Evolutionary conservation across 129 eudicot genomes (phyloP).

Genomic region (Arctium lappa): DNA sequence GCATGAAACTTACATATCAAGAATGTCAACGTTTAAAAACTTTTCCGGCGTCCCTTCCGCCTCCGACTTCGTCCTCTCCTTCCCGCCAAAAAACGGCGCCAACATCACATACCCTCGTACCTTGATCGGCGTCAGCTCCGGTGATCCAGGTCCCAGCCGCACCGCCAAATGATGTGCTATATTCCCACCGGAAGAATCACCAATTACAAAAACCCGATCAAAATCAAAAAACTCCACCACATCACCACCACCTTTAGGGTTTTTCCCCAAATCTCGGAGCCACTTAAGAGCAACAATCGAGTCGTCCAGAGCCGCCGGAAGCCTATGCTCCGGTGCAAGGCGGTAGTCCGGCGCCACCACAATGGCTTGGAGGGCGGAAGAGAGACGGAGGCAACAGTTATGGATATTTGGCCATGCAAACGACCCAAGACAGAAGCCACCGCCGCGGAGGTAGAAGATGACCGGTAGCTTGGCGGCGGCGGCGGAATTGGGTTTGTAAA

Average conservation of each 20-base stretch:
- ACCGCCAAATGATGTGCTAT: conserved; percentile 81
- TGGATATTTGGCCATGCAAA: conserved; percentile 73
- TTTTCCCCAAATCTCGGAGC: conserved; percentile 36
- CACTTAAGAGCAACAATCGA: conserved; percentile 45
- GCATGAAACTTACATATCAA: conserved; percentile 58
- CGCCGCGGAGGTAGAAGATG: conserved; percentile 68
- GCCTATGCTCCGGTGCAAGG: conserved; percentile 82
- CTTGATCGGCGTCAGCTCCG: conserved; percentile 49
- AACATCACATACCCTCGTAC: conserved; percentile 72
- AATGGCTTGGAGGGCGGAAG: conserved; percentile 49
- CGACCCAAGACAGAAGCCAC: conserved; percentile 81
- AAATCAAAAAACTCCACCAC: conserved; percentile 56
- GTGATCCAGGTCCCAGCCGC: conserved; percentile 53
- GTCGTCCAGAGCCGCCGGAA: conserved; percentile 81
- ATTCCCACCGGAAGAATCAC: conserved; percentile 95
- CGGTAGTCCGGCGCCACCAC: conserved; percentile 87
- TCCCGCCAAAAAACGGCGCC: conserved; percentile 92
- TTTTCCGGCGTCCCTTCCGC: conserved; percentile 59
- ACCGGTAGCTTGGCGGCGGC: conserved; percentile 42
- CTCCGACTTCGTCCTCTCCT: conserved; percentile 68
- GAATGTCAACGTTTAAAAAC: conserved; percentile 45
- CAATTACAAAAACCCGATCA: conserved; percentile 49
- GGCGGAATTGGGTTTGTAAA: conserved; percentile 61
- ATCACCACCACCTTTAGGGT: neutral
- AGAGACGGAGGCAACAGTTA: conserved; percentile 63